Conservation (phyloP, 805 yeast genomes). For the Kazachstania kunashirensis region DNA sequence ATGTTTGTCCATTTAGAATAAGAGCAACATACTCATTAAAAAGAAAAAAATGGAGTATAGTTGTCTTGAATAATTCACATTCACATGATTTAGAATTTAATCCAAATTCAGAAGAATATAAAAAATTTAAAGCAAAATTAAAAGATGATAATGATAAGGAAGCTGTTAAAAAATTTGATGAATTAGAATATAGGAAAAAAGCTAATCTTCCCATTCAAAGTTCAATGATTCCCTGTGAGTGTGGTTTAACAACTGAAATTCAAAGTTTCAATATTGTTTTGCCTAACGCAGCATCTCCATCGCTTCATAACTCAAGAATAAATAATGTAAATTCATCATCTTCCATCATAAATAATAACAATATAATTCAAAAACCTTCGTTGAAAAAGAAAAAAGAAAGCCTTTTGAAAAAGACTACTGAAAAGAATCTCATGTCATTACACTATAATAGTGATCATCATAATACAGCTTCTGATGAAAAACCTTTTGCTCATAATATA, state of each 20-base stretch:
- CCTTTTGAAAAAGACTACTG: slow-evolving; percentile 13
- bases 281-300: slow-evolving; percentile 12
- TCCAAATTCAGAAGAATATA: slow-evolving; percentile 29
- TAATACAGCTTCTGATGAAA: neutral
- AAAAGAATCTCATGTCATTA: slow-evolving; percentile 11
- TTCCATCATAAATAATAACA: neutral
- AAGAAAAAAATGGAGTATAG: slow-evolving; percentile 48
- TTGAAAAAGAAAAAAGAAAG: slow-evolving; percentile 10
- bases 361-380: slow-evolving; percentile 11
- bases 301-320: neutral
- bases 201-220: slow-evolving; percentile 27
- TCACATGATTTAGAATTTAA: slow-evolving; percentile 40
- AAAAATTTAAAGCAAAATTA: slow-evolving; percentile 25
- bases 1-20: slow-evolving; percentile 51
- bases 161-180: slow-evolving; percentile 29
- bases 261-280: slow-evolving; percentile 28
- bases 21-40: slow-evolving; percentile 52
- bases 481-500: neutral
- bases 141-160: slow-evolving; percentile 24
- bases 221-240: slow-evolving; percentile 29
- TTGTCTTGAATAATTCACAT: slow-evolving; percentile 50
- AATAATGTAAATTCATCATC: slow-evolving; percentile 1
- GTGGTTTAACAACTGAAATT: slow-evolving; percentile 31
- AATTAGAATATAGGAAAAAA: slow-evolving; percentile 27
- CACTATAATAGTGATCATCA: neutral